Percentiles rank a stretch among this genome's conserved stretches.
Conservation (phyloP, 345 rosid species). For the Dimocarpus longan region DNA sequence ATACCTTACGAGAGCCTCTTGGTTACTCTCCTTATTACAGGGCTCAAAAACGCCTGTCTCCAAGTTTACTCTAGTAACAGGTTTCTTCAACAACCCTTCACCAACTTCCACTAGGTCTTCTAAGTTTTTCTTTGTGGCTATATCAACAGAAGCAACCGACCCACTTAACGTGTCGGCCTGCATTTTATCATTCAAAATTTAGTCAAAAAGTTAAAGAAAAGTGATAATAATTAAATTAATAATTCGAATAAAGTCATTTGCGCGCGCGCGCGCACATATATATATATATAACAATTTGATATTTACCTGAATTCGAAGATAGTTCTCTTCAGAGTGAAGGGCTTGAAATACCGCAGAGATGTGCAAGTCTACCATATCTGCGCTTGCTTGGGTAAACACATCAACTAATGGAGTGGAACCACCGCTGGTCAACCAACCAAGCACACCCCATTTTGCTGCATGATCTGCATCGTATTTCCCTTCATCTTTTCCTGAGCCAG, state of each 20-base stretch:
- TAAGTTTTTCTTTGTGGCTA: conserved; percentile 62
- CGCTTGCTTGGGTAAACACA: conserved; percentile 47
- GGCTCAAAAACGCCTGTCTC: conserved; percentile 55
- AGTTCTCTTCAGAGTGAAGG: conserved; percentile 36
- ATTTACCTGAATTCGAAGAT: conserved; percentile 54
- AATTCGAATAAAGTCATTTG: neutral
- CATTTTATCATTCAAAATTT: neutral
- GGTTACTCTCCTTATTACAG: conserved; percentile 42
- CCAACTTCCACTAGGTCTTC: conserved; percentile 59
- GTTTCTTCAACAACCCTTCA: conserved; percentile 56
- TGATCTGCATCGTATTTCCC: conserved; percentile 32
- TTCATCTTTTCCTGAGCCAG: conserved; percentile 32
- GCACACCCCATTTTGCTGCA: conserved; percentile 52
- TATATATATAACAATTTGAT: neutral
- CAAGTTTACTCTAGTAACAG: conserved; percentile 57
- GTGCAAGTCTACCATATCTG: conserved; percentile 56
- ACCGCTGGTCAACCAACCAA: conserved; percentile 41
- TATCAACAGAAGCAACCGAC: conserved; percentile 57
- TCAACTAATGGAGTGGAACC: conserved; percentile 45
- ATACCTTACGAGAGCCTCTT: conserved; percentile 56
- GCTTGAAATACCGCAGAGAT: conserved; percentile 41
- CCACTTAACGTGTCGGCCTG: conserved; percentile 72
- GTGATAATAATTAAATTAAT: neutral
- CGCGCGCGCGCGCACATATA: too few relatives aligned
- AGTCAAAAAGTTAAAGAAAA: neutral